Evolutionary conservation across 2,329 filamentous ascomycete species (phyloP).

Genomic region (Arachnomyces sp.): DNA sequence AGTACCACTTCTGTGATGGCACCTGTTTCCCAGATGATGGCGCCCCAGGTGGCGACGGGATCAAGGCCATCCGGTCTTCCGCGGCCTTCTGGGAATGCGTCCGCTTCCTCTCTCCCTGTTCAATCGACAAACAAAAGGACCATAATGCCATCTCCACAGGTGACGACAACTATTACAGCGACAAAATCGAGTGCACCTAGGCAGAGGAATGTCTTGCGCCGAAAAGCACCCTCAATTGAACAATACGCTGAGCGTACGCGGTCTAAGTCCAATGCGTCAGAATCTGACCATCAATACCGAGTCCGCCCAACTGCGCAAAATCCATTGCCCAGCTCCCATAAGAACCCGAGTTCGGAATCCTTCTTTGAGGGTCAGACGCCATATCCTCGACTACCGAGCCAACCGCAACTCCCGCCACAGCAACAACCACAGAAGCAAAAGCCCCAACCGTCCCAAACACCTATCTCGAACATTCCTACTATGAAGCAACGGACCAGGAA

Average conservation of each 20-base stretch:
- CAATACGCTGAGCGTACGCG: conserved; percentile 18
- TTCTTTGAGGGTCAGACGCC: too few species aligned
- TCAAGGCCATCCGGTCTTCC: conserved; percentile 2
- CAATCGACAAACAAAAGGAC: conserved; percentile 1
- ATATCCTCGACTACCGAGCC: not conserved
- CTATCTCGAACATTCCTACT: conserved; percentile 10
- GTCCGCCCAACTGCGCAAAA: not conserved
- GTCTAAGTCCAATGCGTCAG: conserved; percentile 1
- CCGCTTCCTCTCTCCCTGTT: not conserved
- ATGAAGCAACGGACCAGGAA: conserved; percentile 11
- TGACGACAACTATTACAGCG: conserved; percentile 10
- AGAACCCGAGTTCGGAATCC: not conserved
- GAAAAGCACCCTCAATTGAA: conserved; percentile 34
- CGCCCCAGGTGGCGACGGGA: too few species aligned
- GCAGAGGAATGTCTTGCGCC: conserved; percentile 33
- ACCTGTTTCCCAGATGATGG: conserved; percentile 5
- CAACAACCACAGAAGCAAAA: conserved; percentile 2
- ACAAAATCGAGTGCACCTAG: conserved; percentile 5
- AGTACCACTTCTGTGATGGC: conserved; percentile 12
- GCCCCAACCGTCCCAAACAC: conserved; percentile 9
- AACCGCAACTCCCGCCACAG: not conserved
- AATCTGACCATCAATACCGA: not conserved
- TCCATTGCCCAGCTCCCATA: not conserved
- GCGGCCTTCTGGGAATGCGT: conserved; percentile 1
- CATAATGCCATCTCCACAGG: conserved; percentile 3